A percentile compares a stretch with the other conserved stretches of the same genome.
These are phyloP conservation scores for Aspergillus chevalieri DNA, from an alignment of 2,329 filamentous ascomycete species.

Conservation along the genomic window DNA sequence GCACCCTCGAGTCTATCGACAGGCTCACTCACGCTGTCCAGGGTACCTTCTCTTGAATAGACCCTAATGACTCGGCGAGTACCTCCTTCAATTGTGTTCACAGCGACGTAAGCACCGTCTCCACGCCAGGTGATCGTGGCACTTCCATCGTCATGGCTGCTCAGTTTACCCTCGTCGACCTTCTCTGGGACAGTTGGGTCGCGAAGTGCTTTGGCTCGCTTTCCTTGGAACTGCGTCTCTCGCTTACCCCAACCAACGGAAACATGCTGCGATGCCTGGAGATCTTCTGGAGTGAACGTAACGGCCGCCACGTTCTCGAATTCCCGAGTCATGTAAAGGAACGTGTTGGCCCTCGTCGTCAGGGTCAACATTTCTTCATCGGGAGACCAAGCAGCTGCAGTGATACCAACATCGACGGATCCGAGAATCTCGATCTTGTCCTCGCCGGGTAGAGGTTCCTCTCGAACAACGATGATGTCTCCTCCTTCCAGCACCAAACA, in stretches of 20 bases:
- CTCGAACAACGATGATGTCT: conserved; percentile 79
- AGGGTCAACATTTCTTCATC: conserved; percentile 88
- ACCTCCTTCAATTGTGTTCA: conserved; percentile 69
- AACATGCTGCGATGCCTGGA: conserved; percentile 85
- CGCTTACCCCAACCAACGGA: conserved; percentile 98
- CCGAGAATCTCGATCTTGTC: conserved; percentile 92
- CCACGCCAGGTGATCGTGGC: conserved; percentile 85
- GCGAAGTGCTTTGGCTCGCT: conserved; percentile 74
- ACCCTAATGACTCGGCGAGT: conserved; percentile 76
- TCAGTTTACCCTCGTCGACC: conserved; percentile 75
- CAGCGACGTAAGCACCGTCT: conserved; percentile 82
- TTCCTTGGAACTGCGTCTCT: conserved; percentile 95
- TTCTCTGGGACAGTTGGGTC: conserved; percentile 94
- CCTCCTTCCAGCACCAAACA: conserved; percentile 84
- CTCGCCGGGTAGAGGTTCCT: conserved; percentile 59
- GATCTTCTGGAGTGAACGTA: conserved; percentile 65
- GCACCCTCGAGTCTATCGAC: conserved; percentile 84
- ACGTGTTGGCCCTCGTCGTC: conserved; percentile 68
- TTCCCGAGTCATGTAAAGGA: conserved; percentile 86
- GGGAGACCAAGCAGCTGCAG: conserved; percentile 85
- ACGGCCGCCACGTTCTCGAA: conserved; percentile 80
- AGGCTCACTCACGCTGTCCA: conserved; percentile 92
- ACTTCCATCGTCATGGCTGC: conserved; percentile 63
- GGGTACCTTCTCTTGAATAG: conserved; percentile 79
- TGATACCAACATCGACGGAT: conserved; percentile 86